These are phyloP conservation scores for Echeveria elegans DNA, from an alignment of 164 flowering plant genomes.

Conservation along the genomic window DNA sequence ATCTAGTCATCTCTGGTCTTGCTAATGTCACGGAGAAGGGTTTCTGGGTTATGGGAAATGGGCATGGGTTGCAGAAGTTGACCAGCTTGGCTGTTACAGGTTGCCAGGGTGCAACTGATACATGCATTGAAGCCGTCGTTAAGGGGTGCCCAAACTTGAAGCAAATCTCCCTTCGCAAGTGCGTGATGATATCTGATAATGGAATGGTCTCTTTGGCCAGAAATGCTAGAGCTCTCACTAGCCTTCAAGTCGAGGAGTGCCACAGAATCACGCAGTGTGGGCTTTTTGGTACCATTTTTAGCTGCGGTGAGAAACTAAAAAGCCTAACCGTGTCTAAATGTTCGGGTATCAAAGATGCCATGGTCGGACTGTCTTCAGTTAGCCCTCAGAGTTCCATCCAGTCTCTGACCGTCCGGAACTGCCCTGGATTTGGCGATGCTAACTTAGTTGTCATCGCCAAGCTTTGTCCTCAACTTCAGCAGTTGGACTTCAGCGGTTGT, in stretches of 20 bases:
- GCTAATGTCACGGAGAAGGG: constrained; percentile 30
- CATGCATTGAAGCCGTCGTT: constrained; percentile 23
- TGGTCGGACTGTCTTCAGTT: constrained; percentile 7
- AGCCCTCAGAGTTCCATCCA: constrained; percentile 33
- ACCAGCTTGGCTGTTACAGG: constrained; percentile 16
- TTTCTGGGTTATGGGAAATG: constrained; percentile 36
- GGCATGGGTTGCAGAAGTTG: constrained; percentile 24
- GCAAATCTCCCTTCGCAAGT: constrained; percentile 15
- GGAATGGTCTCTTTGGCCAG: constrained; percentile 23
- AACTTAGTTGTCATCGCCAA: constrained; percentile 42
- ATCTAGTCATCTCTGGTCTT: constrained; percentile 16
- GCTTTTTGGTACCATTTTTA: constrained; percentile 16
- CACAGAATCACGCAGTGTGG: constrained; percentile 30
- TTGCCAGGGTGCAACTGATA: constrained; percentile 26
- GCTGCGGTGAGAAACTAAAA: constrained; percentile 22
- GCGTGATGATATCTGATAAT: constrained; percentile 23
- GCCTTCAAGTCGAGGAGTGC: constrained; percentile 28
- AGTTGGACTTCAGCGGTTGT: constrained; percentile 46
- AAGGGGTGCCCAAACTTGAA: constrained; percentile 24
- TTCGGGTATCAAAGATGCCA: constrained; percentile 22
- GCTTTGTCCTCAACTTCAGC: constrained; percentile 39
- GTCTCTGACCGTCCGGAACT: constrained; percentile 34
- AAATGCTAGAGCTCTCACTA: constrained; percentile 18
- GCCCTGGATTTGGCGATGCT: constrained; percentile 42
- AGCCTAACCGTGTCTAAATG: constrained; percentile 20